phyloP scores from a whole-genome alignment of 2,329 filamentous ascomycete species.

The Fusarium sp. region DNA sequence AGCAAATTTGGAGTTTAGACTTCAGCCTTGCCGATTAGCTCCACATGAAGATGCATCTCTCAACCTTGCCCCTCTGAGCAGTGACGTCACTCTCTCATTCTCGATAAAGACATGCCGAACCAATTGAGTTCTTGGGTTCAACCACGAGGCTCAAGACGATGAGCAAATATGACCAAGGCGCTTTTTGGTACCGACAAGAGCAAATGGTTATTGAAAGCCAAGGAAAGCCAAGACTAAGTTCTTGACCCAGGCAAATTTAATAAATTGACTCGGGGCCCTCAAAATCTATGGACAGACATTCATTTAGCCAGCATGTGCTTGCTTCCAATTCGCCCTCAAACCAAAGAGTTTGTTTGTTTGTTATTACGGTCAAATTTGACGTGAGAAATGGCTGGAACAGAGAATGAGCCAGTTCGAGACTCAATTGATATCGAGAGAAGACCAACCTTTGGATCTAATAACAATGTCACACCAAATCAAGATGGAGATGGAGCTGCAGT shows the following conservation, averaged over 20 bases:
- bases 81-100: slow-evolving; percentile 35
- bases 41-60: neutral
- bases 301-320: slow-evolving; percentile 11
- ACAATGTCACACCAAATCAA: slow-evolving; percentile 23
- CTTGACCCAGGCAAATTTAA: neutral
- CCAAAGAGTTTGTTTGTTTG: neutral
- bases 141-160: slow-evolving; percentile 31
- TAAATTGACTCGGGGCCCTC: slow-evolving; percentile 18
- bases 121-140: slow-evolving; percentile 35
- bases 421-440: slow-evolving; percentile 19
- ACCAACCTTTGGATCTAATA: slow-evolving; percentile 18
- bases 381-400: slow-evolving; percentile 20
- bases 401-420: neutral
- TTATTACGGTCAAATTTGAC: neutral
- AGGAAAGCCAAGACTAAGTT: slow-evolving; percentile 20
- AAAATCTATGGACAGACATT: neutral
- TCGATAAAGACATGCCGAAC: slow-evolving; percentile 30
- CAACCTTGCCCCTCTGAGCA: slow-evolving; percentile 11
- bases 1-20: slow-evolving; percentile 8
- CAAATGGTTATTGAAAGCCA: slow-evolving; percentile 6
- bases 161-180: slow-evolving; percentile 1
- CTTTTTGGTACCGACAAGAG: slow-evolving; percentile 9
- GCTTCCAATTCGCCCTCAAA: neutral
- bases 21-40: slow-evolving; percentile 32
- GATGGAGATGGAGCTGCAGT: neutral